Percentiles rank a stretch among this genome's conserved stretches.
These are phyloP conservation scores for Ilyonectria destructans DNA, from an alignment of 2,329 filamentous ascomycete genomes.

Conservation along the genomic window DNA sequence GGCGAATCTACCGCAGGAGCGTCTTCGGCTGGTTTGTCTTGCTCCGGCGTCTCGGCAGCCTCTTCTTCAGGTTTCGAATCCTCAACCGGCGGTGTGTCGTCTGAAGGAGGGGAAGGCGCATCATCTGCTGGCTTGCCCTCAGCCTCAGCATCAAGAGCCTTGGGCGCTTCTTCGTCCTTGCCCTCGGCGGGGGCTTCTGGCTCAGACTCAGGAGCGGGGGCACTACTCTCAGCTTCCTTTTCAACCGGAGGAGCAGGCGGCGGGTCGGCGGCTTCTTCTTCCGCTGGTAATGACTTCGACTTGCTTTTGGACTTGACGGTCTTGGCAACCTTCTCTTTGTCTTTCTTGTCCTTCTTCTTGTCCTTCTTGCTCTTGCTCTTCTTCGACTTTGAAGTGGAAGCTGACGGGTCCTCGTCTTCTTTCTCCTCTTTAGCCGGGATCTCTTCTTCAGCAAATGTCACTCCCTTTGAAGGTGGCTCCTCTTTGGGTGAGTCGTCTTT, in stretches of 20 bases:
- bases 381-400: slow-evolving; percentile 31
- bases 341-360: slow-evolving; percentile 28
- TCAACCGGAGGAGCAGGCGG: slow-evolving; percentile 9
- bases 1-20: slow-evolving; percentile 7
- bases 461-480: slow-evolving; percentile 29
- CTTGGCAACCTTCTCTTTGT: slow-evolving; percentile 33
- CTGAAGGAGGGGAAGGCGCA: background rate
- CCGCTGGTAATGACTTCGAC: slow-evolving; percentile 3
- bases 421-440: slow-evolving; percentile 16
- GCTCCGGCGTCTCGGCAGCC: slow-evolving; percentile 3
- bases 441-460: slow-evolving; percentile 23
- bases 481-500: slow-evolving; percentile 23
- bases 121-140: slow-evolving; percentile 12
- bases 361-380: slow-evolving; percentile 41
- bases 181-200: slow-evolving; percentile 14
- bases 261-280: background rate
- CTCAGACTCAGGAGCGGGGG: background rate
- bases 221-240: slow-evolving; percentile 23
- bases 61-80: slow-evolving; percentile 7
- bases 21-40: slow-evolving; percentile 18
- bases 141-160: background rate
- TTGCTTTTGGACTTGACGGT: slow-evolving; percentile 8
- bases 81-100: slow-evolving; percentile 14
- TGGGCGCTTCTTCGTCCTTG: slow-evolving; percentile 16
- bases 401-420: slow-evolving; percentile 33